Conservation (phyloP, 768 basidiomycete species). For the Macrolepiota dolichaula region DNA sequence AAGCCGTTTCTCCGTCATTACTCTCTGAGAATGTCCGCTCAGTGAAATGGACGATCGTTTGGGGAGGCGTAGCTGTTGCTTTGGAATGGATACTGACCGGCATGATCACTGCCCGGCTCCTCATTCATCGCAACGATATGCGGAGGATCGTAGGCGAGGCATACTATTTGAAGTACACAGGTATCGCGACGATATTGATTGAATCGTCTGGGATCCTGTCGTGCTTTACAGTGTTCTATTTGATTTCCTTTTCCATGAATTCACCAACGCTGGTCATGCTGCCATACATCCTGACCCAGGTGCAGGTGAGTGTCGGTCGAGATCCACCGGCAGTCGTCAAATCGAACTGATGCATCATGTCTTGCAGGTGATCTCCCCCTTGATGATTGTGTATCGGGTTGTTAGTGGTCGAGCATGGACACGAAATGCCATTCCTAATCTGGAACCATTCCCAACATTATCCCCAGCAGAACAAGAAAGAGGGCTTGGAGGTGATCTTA, state of each 20-base stretch:
- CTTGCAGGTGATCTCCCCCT: not conserved
- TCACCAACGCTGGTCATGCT: conserved; percentile 1
- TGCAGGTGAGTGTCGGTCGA: not conserved
- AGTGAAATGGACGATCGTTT: not conserved
- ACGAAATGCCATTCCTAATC: not conserved
- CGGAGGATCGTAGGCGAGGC: not conserved
- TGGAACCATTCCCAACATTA: not conserved
- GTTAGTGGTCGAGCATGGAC: not conserved
- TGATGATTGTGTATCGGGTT: not conserved
- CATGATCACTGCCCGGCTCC: not conserved
- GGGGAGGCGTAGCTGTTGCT: not conserved
- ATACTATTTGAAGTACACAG: not conserved
- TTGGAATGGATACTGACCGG: not conserved
- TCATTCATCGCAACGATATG: not conserved
- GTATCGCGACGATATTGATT: conserved; percentile 1
- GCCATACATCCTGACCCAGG: not conserved
- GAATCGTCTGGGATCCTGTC: conserved; percentile 2
- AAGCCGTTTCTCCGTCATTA: not conserved
- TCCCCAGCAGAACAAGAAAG: too few species aligned
- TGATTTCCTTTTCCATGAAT: not conserved
- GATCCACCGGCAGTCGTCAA: not conserved
- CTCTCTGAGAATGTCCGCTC: not conserved
- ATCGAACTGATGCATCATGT: not conserved
- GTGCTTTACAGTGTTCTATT: not conserved
- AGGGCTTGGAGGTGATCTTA: not conserved